A percentile compares a stretch with the other conserved stretches of the same genome.
Evolutionary conservation across 2,329 filamentous ascomycete species (phyloP).

Genomic region (Diplodia intermedia): DNA sequence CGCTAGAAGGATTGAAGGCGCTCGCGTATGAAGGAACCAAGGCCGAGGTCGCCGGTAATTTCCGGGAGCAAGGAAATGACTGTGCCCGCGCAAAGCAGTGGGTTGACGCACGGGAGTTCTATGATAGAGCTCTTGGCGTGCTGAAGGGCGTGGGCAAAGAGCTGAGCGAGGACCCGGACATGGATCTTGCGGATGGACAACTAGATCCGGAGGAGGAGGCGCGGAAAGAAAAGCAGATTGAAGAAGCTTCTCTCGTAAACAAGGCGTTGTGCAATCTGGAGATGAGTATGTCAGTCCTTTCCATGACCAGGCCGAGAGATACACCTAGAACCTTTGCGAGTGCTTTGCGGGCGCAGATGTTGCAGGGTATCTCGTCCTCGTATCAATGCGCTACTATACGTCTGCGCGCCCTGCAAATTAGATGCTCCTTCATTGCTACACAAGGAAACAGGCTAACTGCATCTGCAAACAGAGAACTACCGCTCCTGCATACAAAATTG

Average conservation of each 20-base stretch:
- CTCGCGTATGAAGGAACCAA: conserved; percentile 92
- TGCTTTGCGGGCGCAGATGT: too few relatives aligned
- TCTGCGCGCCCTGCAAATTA: not conserved
- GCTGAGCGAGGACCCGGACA: conserved; percentile 54
- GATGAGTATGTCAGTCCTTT: conserved; percentile 62
- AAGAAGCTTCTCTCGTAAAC: conserved; percentile 84
- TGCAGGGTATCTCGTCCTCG: not conserved
- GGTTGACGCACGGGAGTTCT: conserved; percentile 88
- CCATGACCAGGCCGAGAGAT: not conserved
- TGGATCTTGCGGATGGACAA: conserved; percentile 53
- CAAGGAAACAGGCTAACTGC: not conserved
- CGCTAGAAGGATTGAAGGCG: conserved; percentile 85
- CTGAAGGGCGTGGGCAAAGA: conserved; percentile 60
- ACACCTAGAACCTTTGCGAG: too few relatives aligned
- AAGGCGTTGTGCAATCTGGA: conserved; percentile 89
- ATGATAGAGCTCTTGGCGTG: conserved; percentile 81
- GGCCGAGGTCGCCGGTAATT: conserved; percentile 79
- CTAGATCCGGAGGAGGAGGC: conserved; percentile 65
- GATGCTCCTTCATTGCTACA: not conserved
- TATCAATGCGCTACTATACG: too few relatives aligned
- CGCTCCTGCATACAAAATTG: conserved; percentile 86
- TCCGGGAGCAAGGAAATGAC: conserved; percentile 93
- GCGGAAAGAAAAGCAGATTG: conserved; percentile 65
- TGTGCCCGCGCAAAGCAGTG: conserved; percentile 76
- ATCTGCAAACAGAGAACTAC: conserved; percentile 70